Evolutionary conservation across 2,329 filamentous ascomycete species (phyloP).

Genomic region (Aspergillus arachidicola): DNA sequence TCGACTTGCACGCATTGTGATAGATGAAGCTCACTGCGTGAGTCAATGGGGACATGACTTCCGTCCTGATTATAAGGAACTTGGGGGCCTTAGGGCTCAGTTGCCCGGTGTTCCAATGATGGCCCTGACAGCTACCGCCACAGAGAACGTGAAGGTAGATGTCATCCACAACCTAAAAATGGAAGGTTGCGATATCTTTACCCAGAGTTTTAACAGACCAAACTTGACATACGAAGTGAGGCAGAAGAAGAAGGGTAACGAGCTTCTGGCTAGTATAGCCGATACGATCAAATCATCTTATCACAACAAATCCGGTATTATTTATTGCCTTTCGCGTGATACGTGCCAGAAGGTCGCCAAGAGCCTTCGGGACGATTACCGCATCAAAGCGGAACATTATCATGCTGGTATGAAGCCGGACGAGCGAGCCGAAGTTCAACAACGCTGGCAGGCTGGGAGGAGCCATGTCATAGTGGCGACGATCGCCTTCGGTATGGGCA

Average conservation of each 20-base stretch:
- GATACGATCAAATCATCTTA: conserved; percentile 70
- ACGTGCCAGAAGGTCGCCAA: conserved; percentile 78
- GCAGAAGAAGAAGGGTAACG: conserved; percentile 65
- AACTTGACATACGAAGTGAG: conserved; percentile 89
- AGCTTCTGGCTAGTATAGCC: conserved; percentile 56
- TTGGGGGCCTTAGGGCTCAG: conserved; percentile 72
- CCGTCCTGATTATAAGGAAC: conserved; percentile 87
- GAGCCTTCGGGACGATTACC: conserved; percentile 61
- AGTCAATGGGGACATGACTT: conserved; percentile 99
- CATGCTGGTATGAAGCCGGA: conserved; percentile 75
- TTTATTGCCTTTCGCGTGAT: conserved; percentile 87
- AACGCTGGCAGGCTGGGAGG: conserved; percentile 76
- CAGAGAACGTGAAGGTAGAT: conserved; percentile 87
- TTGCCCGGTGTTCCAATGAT: conserved; percentile 86
- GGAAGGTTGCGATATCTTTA: conserved; percentile 73
- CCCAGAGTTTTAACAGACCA: conserved; percentile 95
- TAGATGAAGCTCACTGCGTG: conserved; percentile 98
- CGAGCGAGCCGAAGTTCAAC: conserved; percentile 72
- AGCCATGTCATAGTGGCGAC: conserved; percentile 94
- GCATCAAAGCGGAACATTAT: conserved; percentile 79
- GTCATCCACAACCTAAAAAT: conserved; percentile 92
- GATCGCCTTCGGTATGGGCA: conserved; percentile 99
- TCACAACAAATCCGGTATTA: conserved; percentile 75
- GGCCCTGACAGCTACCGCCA: conserved; percentile 93
- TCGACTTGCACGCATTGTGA: conserved; percentile 86